These are phyloP conservation scores for Colletotrichum eremochloae DNA, from an alignment of 2,329 filamentous ascomycete species.

Conservation along the genomic window DNA sequence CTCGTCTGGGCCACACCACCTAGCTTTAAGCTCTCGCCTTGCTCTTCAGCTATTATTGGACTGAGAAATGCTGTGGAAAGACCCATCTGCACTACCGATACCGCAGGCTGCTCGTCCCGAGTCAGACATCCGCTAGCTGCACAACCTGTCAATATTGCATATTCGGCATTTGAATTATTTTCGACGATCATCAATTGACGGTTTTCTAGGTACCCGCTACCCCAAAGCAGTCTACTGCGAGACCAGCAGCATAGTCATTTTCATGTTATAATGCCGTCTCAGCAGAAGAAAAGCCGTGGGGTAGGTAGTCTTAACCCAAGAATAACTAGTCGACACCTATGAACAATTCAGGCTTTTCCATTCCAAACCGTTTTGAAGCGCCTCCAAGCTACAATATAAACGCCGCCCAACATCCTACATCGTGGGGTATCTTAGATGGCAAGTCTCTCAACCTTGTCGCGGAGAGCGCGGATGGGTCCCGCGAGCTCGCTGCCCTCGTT, in stretches of 20 bases:
- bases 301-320: background rate
- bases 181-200: conserved; percentile 22
- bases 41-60: conserved; percentile 31
- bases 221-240: background rate
- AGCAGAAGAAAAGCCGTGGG: background rate
- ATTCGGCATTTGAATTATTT: background rate
- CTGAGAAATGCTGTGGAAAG: background rate
- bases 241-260: background rate
- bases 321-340: conserved; percentile 32
- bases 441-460: conserved; percentile 95
- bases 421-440: conserved; percentile 77
- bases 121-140: background rate
- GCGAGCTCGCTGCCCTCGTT: conserved; percentile 92
- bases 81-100: background rate
- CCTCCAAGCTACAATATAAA: conserved; percentile 17
- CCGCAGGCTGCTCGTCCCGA: conserved; percentile 6
- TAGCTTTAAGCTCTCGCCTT: background rate
- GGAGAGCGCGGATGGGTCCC: conserved; percentile 87
- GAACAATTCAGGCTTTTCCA: conserved; percentile 34
- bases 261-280: background rate
- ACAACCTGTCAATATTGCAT: conserved; percentile 11
- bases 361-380: conserved; percentile 21
- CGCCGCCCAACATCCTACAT: conserved; percentile 14
- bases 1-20: background rate
- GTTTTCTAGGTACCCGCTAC: background rate